Base-by-base conservation (phyloP, 352 stramenopile genomes). In the Phytophthora sp. region DNA sequence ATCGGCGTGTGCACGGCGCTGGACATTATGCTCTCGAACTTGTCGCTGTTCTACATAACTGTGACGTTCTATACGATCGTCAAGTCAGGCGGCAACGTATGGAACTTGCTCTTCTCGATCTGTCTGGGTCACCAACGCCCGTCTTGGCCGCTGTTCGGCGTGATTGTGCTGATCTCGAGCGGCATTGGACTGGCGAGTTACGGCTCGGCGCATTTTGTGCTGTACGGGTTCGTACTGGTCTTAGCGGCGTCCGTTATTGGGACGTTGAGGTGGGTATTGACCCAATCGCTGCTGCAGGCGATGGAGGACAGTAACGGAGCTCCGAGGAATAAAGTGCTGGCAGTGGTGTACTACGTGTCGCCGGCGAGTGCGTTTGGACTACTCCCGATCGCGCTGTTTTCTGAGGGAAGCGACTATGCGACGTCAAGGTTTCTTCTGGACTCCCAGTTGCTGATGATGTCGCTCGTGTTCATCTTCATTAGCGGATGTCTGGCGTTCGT, bases 1-100 rank as follows among this genome's bases (percentile, higher is more conserved):
- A 92, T 94, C 35, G 85, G 86, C 11, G 51, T 93, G 26, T 91
- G 76, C 70, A 94, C 88, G 9, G 82, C 83, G n/a, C 78, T 94
- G 8, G 86, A 95, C 69, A 90, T 96, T 33, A 88, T 91, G 71
- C 61, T 91, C 26, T 94, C 84, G 12, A 95, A 95, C 63, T 44
- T 90, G 16, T 93, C 86, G 63, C 84, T 95, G 58, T 82, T 91
- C 38, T 96, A 94, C 73, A 91, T 95, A 63, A 94, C 83, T 0
- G 87, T 95, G 15, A 92, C 85, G 23, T 88, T 96, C 62, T 94
- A 93, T 73, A 96, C 88, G 24, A 83, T 95, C 39, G 84, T 92
- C 44, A 94, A 95, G 61, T 91, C 82, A 0, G 75, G 78, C 15
- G 82, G 72, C 11, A 91, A 95, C 47, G 78, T 93, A 11, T 96